Base-by-base conservation (phyloP, 768 basidiomycete genomes). In the Leccinum boreale region DNA sequence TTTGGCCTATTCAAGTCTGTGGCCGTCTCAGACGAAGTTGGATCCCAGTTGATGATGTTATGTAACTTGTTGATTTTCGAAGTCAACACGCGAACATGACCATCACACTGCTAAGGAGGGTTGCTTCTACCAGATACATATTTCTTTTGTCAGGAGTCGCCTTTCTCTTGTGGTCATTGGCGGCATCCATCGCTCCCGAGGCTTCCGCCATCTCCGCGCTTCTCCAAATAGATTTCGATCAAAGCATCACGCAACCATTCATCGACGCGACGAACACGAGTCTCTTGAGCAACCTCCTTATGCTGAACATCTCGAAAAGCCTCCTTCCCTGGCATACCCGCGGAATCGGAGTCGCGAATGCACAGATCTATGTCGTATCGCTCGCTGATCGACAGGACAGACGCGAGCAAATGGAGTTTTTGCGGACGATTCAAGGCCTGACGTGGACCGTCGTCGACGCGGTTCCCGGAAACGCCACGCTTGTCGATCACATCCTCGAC, bases 401-500 rank as follows among this genome's bases (percentile, higher is more conserved):
- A 24, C 80, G 81, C 14, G 59, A 66, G 19, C 75, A 82, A 49
- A 89, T 89, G 86, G 83, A 86, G 52, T 62, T 58, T 17, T 64
- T 90, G 23, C 77, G 82, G 23, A 67, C 64, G 11, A 65, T 67
- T 8, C 78, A 87, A 19, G 73, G 68, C 21, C 66, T 87, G 11
- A 64, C 72, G 10, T 89, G 85, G 84, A 77, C 76, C 4, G 81
- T 85, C 62, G 59, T 81, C 19, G 75, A 83, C 47, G 87, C 85
- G 8, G 65, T 76, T 3, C 73, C 78, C 17, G 65, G 77, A 0
- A 70, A 74, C 12, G 71, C 79, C 29, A 60, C 72, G 3, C 53
- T 77, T 8, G 73, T 87, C 24, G 21, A 61, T 26, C 62, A 62
- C 2, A 78, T 88, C 36, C 57, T 81, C 57, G 67, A 77, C 26